Percentiles rank a stretch among this genome's conserved stretches.
Evolutionary conservation across 2,329 filamentous ascomycete genomes (phyloP).

Genomic region (Golovinomyces cichoracearum): DNA sequence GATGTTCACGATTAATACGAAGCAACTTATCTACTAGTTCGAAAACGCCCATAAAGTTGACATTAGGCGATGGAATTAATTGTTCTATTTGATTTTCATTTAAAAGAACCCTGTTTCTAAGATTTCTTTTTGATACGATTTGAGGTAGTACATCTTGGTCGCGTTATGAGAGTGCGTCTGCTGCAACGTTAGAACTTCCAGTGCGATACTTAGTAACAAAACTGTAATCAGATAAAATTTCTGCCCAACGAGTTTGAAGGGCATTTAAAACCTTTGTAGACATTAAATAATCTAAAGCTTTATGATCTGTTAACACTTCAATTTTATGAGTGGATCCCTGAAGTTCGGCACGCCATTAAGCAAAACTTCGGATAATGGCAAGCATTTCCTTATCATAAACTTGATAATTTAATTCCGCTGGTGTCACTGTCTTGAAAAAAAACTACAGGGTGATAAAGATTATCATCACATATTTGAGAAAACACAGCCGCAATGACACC

Average conservation of each 20-base stretch:
- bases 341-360: not conserved
- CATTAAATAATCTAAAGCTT: slow-evolving; percentile 1
- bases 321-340: not conserved
- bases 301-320: not conserved
- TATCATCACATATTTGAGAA: not conserved
- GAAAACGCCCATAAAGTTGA: not conserved
- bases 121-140: not conserved
- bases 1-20: not conserved
- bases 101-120: not conserved
- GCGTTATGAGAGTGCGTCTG: not conserved
- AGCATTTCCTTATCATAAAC: slow-evolving; percentile 1
- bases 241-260: not conserved
- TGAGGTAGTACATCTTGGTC: not conserved
- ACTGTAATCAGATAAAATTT: not conserved
- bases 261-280: not conserved
- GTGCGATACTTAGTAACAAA: slow-evolving; percentile 1
- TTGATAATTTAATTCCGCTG: not conserved
- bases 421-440: not conserved
- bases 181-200: not conserved
- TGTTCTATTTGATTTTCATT: not conserved
- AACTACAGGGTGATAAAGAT: not conserved
- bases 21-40: not conserved
- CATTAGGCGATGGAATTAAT: not conserved
- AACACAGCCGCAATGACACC: not conserved
- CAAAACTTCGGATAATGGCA: not conserved